These are phyloP conservation scores for Candida schatavii DNA, from an alignment of 805 yeast genomes.

Conservation along the genomic window DNA sequence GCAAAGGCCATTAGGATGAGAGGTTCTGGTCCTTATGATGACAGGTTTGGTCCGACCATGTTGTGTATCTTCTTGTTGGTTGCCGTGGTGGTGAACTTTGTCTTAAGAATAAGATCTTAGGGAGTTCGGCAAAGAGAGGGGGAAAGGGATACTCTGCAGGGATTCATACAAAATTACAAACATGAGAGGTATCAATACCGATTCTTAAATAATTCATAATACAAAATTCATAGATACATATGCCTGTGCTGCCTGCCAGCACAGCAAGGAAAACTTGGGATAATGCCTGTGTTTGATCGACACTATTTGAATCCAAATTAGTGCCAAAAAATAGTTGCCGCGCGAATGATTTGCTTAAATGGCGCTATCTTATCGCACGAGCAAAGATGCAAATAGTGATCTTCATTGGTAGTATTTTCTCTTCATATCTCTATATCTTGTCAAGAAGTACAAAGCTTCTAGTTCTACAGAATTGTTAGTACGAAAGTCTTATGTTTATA, in stretches of 20 bases:
- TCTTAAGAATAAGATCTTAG: constrained; percentile 69
- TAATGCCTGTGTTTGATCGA: too few species aligned
- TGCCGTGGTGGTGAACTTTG: constrained; percentile 91
- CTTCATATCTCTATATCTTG: constrained; percentile 29
- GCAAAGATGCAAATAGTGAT: too few species aligned
- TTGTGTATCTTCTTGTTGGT: constrained; percentile 87
- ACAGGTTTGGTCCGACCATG: constrained; percentile 97
- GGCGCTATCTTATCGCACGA: too few species aligned
- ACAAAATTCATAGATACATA: not conserved
- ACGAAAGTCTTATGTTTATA: not conserved
- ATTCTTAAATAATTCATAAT: not conserved
- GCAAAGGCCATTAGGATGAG: constrained; percentile 97
- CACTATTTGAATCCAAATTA: too few species aligned
- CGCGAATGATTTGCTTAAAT: too few species aligned
- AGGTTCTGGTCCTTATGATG: constrained; percentile 99
- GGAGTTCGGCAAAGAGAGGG: not conserved
- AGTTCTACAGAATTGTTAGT: constrained; percentile 22
- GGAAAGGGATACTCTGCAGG: not conserved
- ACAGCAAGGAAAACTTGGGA: too few species aligned
- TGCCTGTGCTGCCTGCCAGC: not conserved
- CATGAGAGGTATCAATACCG: not conserved
- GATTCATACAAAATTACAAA: not conserved
- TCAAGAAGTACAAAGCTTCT: constrained; percentile 31
- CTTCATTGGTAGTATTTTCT: constrained; percentile 13
- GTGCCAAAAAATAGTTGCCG: too few species aligned